Percentiles rank a stretch among this genome's conserved stretches.
Conservation (phyloP, 148 eudicot genomes). For the Rheum nobile region DNA sequence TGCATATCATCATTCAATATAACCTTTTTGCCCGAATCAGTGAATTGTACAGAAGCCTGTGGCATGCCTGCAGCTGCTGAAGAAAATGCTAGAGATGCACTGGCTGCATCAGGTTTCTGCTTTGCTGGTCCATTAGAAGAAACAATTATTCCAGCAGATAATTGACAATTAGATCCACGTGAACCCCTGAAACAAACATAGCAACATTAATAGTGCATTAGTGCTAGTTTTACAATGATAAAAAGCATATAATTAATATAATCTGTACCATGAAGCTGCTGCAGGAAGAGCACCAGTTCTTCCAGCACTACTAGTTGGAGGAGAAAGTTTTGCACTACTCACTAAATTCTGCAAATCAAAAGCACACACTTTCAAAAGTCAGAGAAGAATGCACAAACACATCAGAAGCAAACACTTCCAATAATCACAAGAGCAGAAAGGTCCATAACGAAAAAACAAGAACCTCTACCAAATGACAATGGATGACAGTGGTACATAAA, state of each 20-base stretch:
- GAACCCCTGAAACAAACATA: slow-evolving; percentile 36
- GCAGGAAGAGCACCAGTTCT: slow-evolving; percentile 75
- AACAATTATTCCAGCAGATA: slow-evolving; percentile 21
- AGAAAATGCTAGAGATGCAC: slow-evolving; percentile 23
- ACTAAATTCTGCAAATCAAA: slow-evolving; percentile 13
- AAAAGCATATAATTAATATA: neutral
- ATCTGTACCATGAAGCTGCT: slow-evolving; percentile 76
- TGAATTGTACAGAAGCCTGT: slow-evolving; percentile 19
- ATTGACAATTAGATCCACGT: slow-evolving; percentile 45
- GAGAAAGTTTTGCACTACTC: slow-evolving; percentile 34
- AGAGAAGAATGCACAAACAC: neutral
- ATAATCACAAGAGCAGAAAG: too few species aligned
- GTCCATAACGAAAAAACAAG: too few species aligned
- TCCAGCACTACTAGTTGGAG: slow-evolving; percentile 69
- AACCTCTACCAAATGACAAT: neutral
- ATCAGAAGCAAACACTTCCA: neutral
- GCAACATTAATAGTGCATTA: neutral
- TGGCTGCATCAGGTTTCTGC: slow-evolving; percentile 36
- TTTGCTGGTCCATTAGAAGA: slow-evolving; percentile 39
- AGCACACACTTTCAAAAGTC: neutral
- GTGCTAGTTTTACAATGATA: neutral
- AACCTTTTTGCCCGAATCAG: slow-evolving; percentile 29
- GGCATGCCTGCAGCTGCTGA: slow-evolving; percentile 22
- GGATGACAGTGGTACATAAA: neutral
- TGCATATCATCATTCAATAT: slow-evolving; percentile 24